phyloP scores from a whole-genome alignment of 106 monocot species.

The Phalaenopsis equestris region DNA sequence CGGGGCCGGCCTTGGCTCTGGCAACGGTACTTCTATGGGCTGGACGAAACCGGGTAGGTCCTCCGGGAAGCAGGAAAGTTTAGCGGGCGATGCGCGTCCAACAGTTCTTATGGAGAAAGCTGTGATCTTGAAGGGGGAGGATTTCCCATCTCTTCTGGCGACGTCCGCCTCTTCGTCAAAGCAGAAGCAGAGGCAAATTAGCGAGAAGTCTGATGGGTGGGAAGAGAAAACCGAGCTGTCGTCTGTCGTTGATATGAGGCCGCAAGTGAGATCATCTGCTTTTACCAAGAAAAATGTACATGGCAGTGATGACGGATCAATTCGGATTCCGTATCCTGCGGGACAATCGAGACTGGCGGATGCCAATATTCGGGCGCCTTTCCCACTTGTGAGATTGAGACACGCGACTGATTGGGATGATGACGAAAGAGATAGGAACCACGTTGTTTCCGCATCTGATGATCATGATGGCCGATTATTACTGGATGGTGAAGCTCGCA shows the following conservation, averaged over 20 bases:
- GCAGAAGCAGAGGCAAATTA: constrained; percentile 28
- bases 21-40: constrained; percentile 41
- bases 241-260: constrained; percentile 40
- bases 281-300: constrained; percentile 1
- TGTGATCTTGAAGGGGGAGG: constrained; percentile 65
- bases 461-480: constrained; percentile 16
- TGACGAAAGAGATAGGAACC: constrained; percentile 76
- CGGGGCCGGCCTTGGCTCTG: constrained; percentile 38
- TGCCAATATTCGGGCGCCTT: constrained; percentile 23
- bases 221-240: constrained; percentile 11
- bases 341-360: constrained; percentile 17
- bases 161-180: background rate
- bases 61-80: background rate
- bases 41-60: constrained; percentile 61
- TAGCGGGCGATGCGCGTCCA: background rate
- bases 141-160: constrained; percentile 32
- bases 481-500: constrained; percentile 16
- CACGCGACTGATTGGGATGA: constrained; percentile 85
- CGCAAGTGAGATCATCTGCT: constrained; percentile 37
- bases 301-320: background rate
- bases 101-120: constrained; percentile 24
- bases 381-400: constrained; percentile 40
- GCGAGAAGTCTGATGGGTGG: constrained; percentile 13
- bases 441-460: constrained; percentile 12
- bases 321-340: background rate